phyloP scores from a whole-genome alignment of 2,329 filamentous ascomycete genomes.

The Nemania bipapillata region DNA sequence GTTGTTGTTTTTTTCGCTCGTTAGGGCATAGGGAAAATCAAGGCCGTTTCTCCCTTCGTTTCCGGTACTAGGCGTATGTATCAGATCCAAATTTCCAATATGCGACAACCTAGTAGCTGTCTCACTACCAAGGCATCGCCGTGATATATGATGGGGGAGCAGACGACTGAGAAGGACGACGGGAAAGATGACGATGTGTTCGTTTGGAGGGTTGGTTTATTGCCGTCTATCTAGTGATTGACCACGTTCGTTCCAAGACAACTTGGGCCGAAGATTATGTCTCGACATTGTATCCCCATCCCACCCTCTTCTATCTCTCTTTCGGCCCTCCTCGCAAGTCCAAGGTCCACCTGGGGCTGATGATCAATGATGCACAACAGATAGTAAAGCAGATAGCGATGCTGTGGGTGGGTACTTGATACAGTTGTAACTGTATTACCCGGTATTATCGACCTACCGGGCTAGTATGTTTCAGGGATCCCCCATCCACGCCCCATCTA shows the following conservation, averaged over 20 bases:
- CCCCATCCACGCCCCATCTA: too few species aligned
- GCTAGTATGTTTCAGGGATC: background rate
- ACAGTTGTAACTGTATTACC: too few species aligned
- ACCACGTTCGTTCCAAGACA: background rate
- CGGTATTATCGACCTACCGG: background rate
- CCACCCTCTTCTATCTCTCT: background rate
- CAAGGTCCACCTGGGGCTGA: slow-evolving; percentile 2
- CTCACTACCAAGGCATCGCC: background rate
- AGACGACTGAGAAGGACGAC: too few species aligned
- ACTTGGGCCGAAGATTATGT: background rate
- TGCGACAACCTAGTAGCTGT: background rate
- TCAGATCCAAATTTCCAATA: background rate
- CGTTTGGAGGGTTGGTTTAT: too few species aligned
- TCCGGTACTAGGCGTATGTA: background rate
- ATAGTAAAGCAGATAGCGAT: background rate
- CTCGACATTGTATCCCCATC: slow-evolving; percentile 10
- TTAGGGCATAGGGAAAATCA: background rate
- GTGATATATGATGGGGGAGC: background rate
- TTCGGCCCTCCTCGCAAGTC: background rate
- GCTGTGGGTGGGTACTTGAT: too few species aligned
- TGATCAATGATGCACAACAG: background rate
- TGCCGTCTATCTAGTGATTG: background rate
- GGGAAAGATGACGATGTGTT: background rate
- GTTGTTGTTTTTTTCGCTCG: background rate
- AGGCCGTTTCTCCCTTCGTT: background rate